A percentile compares a stretch with the other conserved stretches of the same genome.
Conservation (phyloP, 768 basidiomycete species). For the Filobasidium wieringae region DNA sequence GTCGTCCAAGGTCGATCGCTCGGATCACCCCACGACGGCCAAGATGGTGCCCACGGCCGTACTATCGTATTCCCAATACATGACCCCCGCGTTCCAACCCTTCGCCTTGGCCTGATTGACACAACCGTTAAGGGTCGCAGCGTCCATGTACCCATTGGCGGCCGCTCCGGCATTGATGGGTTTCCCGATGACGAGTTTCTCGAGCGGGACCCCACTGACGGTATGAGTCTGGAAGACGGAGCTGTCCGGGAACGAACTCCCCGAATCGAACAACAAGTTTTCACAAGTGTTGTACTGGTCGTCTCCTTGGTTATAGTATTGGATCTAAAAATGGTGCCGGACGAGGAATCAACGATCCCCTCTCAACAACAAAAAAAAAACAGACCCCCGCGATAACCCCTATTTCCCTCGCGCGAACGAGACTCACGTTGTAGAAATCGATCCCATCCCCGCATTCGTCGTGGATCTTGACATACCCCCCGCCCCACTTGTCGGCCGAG, state of each 20-base stretch:
- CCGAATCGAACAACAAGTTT: constrained; percentile 49
- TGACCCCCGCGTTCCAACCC: constrained; percentile 49
- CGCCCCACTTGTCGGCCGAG: constrained; percentile 30
- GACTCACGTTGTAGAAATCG: constrained; percentile 49
- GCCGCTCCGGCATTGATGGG: constrained; percentile 49
- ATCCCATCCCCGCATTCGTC: constrained; percentile 48
- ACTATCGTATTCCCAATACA: constrained; percentile 35
- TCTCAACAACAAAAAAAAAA: no score
- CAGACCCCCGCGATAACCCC: no score
- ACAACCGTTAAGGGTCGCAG: constrained; percentile 51
- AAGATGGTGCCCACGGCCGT: not conserved
- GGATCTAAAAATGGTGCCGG: constrained; percentile 17
- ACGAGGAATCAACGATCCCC: not conserved
- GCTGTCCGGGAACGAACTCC: constrained; percentile 52
- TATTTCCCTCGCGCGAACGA: no score
- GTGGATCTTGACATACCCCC: constrained; percentile 52
- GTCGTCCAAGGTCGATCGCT: no score
- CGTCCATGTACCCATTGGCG: constrained; percentile 50
- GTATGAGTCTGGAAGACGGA: constrained; percentile 53
- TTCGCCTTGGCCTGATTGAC: constrained; percentile 49
- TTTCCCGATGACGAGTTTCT: constrained; percentile 68
- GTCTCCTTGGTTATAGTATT: constrained; percentile 38
- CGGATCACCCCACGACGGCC: not conserved
- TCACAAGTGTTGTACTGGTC: constrained; percentile 26
- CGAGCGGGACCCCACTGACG: constrained; percentile 46